Base-by-base conservation (phyloP, 2,329 filamentous ascomycete genomes). In the Talaromyces islandicus region DNA sequence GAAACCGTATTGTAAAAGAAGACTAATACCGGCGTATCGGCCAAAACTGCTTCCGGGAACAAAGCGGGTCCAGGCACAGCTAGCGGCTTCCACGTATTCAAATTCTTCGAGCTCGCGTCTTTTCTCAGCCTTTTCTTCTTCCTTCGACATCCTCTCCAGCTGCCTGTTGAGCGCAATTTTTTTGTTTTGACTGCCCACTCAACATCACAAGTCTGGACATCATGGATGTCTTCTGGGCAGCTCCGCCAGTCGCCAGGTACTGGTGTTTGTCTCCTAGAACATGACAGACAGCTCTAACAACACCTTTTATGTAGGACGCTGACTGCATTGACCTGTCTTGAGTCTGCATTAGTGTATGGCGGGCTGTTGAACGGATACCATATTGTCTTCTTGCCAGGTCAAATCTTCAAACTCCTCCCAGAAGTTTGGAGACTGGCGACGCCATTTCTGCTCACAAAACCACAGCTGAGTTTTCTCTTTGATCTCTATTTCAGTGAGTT, bases 401-500 rank as follows among this genome's bases (percentile, higher is more conserved):
- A 72, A 60, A 74, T 90, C 60, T 82, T 88, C 69, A 81, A 80
- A 60, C 75, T 84, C 54, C 78, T 84, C 19, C 85, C 85, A 27
- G 76, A 88, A 66, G 62, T 86, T 64, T 88, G 85, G 85, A 80
- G 85, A 54, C 64, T 85, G 12, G 71, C 81, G 59, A 83, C 84
- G 2, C 74, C 82, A 11, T 88, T 88, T 71, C 72, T 86, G 61
- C 75, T 88, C 63, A 87, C 84, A 9, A 80, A 82, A 55, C 75
- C 77, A 11, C 74, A 77, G 43, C 70, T 87, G 63, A 74, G 77
- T 54, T 85, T 92, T 65, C 70, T 92, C 59, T 78, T 91, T 70
- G 89, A 92, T 72, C 86, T 90, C 50, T 91, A 90, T 77, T 88
- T 90, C 69, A 73, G 83, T 86, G 78, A 68, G 82, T 64, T 63